A percentile compares a stretch with the other conserved stretches of the same genome.
Conservation (phyloP, 1,139 yeast species). For the Suhomyces wounanorum region DNA sequence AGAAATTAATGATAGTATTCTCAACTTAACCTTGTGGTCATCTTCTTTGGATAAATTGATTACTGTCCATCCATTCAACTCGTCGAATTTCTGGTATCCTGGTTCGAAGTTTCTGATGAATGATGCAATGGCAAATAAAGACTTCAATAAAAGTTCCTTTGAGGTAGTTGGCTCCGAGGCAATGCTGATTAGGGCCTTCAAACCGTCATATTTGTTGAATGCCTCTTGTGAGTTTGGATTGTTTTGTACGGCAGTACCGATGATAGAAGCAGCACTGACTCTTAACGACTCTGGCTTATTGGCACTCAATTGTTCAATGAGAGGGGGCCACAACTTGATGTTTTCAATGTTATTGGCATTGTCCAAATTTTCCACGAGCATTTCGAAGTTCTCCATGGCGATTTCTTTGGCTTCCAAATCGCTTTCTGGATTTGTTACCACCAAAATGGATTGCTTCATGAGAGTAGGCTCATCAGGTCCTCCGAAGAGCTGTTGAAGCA, state of each 20-base stretch:
- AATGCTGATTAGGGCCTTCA: conserved; percentile 46
- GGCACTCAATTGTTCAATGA: conserved; percentile 53
- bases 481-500: conserved; percentile 77
- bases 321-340: conserved; percentile 74
- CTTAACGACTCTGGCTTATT: conserved; percentile 44
- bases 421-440: conserved; percentile 64
- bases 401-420: conserved; percentile 63
- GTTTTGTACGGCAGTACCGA: conserved; percentile 93
- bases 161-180: conserved; percentile 30
- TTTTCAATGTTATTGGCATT: conserved; percentile 92
- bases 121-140: conserved; percentile 76
- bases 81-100: conserved; percentile 57
- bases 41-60: conserved; percentile 23
- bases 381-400: conserved; percentile 90
- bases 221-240: conserved; percentile 74
- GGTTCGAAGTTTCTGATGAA: conserved; percentile 68
- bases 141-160: conserved; percentile 54
- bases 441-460: conserved; percentile 73
- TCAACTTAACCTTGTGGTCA: conserved; percentile 46
- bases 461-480: conserved; percentile 82
- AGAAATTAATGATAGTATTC: conserved; percentile 58
- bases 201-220: conserved; percentile 55
- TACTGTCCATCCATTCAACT: conserved; percentile 63
- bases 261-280: conserved; percentile 65
- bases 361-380: conserved; percentile 90